Evolutionary conservation across 768 basidiomycete genomes (phyloP), one percentile per base, ranked within the genome.

Genomic region (Xerocomellus chrysenteron): DNA sequence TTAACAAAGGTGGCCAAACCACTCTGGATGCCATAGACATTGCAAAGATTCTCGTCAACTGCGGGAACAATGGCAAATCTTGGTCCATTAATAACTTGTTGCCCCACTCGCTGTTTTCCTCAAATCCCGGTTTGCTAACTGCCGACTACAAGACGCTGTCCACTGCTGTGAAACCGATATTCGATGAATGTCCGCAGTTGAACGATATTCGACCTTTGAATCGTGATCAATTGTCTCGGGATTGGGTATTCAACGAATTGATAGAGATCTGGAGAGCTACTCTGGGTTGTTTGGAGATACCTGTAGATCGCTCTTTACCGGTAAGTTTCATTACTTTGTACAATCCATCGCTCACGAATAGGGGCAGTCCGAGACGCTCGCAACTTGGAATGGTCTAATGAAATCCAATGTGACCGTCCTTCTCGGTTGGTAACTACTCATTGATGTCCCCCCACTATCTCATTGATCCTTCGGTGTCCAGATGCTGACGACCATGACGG

Each of bases 301-400:
- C 68, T 50, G 80, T 80, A 46, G 73, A 78, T 12, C 71, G 66
- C 30, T 71, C 70, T 19, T 69, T 80, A 32, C 82, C 86, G 14
- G 87, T 88, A 59, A 62, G 85, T 74, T 12, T 21, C 24, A 26
- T 33, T 39, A 2, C 14, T 46, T 42, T 11, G 33, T 12, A 24
- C 26, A 47, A 24, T 58, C 52, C 47, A 14, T 43, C 16, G 49
- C 46, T 54, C 45, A 54, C 45, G 42, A 50, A 19, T 48, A n/a
- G 39, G 50, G 24, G 37, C 49, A 84, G 80, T 59, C 63, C 2
- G 81, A 83, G 56, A 70, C 87, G 4, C 63, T 80, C 8, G 74
- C 73, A 14, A 76, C 83, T 9, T 90, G 87, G 88, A 72, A 77
- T 37, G 79, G 80, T 41, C 66, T 90, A 33, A 60, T 88, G 39